Conservation (phyloP, 768 basidiomycete species). For the Xerocomus potaroensis region DNA sequence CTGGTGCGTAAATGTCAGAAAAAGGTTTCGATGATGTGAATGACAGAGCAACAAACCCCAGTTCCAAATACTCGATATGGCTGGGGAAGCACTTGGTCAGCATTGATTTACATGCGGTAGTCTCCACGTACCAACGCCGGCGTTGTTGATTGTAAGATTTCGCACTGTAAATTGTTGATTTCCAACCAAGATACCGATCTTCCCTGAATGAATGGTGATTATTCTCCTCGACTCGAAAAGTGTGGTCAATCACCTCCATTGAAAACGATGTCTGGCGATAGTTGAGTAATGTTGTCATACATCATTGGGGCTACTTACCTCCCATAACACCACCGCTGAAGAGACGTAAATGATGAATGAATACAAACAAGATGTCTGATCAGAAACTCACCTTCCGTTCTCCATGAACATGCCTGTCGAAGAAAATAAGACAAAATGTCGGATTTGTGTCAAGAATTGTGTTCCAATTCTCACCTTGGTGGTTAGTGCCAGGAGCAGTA, state of each 20-base stretch:
- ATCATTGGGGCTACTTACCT: conserved; percentile 38
- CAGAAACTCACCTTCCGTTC: conserved; percentile 47
- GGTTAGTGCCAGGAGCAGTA: conserved; percentile 52
- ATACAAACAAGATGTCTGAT: not conserved
- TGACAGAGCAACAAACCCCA: conserved; percentile 34
- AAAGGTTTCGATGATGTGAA: not conserved
- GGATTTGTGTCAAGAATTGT: not conserved
- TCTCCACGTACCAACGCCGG: conserved; percentile 30
- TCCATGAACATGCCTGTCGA: conserved; percentile 62
- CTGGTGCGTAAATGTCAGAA: conserved; percentile 19
- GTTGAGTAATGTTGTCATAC: not conserved
- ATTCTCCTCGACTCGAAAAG: not conserved
- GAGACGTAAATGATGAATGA: not conserved
- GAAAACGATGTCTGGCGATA: conserved; percentile 34
- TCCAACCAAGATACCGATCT: conserved; percentile 65
- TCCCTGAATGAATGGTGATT: conserved; percentile 19
- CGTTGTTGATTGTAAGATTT: conserved; percentile 52
- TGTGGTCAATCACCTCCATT: conserved; percentile 32
- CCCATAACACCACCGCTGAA: conserved; percentile 45
- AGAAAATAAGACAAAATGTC: not conserved
- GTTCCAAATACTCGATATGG: conserved; percentile 34
- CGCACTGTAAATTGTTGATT: conserved; percentile 78
- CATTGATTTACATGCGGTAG: not conserved
- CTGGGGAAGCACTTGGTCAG: conserved; percentile 9
- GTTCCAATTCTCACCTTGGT: conserved; percentile 51